Base-by-base conservation (phyloP, 371 early-diverging fungal species). In the Dinochytrium kinnereticum region DNA sequence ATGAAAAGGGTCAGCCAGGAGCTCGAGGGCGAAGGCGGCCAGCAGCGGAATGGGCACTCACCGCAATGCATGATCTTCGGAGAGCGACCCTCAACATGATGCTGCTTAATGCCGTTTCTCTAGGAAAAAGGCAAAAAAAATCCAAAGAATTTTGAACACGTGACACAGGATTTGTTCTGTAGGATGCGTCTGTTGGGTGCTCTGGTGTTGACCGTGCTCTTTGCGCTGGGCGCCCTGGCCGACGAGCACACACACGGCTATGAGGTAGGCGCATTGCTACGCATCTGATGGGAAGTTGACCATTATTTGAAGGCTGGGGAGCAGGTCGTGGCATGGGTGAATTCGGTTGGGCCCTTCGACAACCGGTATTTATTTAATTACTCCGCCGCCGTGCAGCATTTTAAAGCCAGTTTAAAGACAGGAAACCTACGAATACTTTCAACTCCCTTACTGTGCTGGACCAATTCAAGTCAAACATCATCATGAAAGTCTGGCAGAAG, bases 401-500 rank as follows among this genome's bases (percentile, higher is more conserved):
- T n/a, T n/a, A n/a, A n/a, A n/a, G n/a, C 50, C 26, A 1, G 1
- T 51, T 24, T 59, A 5, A 19, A 74, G 89, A 55, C 92, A 93
- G 76, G 93, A 94, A 78, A 92, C 92, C 44, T 94, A 94, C 75
- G 91, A 90, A 17, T 93, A 89, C 76, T 89, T 85, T 55, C 88
- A 90, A 64, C 79, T 94, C 31, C 94, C 94, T 5, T 94, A 87
- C 75, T 94, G 95, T 67, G 80, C 80, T 51, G 92, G 92, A 1
- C 75, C 78, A 2, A 84, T 85, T 33, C 72, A 82, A 24, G 78
- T 91, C 26, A 79, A 89, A 39, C 82, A 84, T 59, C 90, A 91
- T 74, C 94, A 93, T 78, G 94, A 93, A 74, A 89, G 92, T 13
- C 79, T 94, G 31, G 94, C 93, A 37, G 95, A 94, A 78, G 94